These are phyloP conservation scores for Populus tremula DNA, from an alignment of 345 rosid species.

Conservation along the genomic window DNA sequence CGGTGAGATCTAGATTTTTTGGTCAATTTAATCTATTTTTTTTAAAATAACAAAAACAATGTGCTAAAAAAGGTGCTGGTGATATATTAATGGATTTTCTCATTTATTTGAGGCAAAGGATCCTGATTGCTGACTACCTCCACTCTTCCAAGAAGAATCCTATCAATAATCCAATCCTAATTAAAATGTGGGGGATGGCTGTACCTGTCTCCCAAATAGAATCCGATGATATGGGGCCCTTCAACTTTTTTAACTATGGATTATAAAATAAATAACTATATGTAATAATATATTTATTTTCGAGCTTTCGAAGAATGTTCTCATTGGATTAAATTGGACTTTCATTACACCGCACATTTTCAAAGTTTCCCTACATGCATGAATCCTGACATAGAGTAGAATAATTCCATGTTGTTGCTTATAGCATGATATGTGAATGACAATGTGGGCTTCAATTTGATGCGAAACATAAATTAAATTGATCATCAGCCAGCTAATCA, in stretches of 20 bases:
- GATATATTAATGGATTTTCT: neutral
- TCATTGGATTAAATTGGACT: neutral
- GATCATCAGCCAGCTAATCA: neutral
- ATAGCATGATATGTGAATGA: too few relatives aligned
- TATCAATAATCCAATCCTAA: neutral
- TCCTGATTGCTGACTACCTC: neutral
- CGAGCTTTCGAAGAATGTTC: neutral
- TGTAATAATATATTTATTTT: neutral
- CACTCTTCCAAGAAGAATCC: neutral
- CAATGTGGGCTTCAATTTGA: neutral
- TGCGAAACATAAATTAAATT: neutral
- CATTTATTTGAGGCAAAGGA: neutral
- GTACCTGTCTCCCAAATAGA: neutral
- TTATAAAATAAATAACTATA: too few relatives aligned
- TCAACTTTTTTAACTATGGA: neutral
- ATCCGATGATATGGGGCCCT: neutral
- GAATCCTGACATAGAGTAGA: neutral
- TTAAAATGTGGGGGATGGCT: neutral
- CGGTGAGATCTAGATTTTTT: neutral
- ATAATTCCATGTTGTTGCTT: neutral
- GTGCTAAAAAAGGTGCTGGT: neutral
- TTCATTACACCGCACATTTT: neutral
- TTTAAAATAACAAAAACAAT: too few relatives aligned
- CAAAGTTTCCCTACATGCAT: neutral
- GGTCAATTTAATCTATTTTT: neutral